Conservation (phyloP, 768 basidiomycete species). For the Trametes gibbosa region DNA sequence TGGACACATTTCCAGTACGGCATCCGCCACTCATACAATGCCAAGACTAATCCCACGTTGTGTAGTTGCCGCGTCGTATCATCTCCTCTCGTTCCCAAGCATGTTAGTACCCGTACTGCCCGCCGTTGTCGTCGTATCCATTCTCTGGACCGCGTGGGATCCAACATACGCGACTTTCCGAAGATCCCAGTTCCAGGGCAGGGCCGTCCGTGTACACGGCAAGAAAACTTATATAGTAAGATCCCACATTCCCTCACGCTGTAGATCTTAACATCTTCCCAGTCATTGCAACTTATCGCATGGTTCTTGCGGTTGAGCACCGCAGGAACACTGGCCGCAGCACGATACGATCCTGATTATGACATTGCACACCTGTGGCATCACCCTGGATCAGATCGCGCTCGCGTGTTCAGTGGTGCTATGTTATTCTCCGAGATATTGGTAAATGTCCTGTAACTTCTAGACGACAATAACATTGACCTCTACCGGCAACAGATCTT, state of each 20-base stretch:
- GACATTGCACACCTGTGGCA: slow-evolving; percentile 38
- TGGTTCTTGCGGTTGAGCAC: slow-evolving; percentile 60
- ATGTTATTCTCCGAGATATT: slow-evolving; percentile 50
- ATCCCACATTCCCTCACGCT: not conserved
- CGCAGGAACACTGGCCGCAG: slow-evolving; percentile 42
- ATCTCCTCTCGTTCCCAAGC: not conserved
- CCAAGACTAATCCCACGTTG: not conserved
- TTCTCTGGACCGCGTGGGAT: slow-evolving; percentile 85
- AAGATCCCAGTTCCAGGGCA: slow-evolving; percentile 65
- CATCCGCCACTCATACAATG: not conserved
- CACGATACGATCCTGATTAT: slow-evolving; percentile 39
- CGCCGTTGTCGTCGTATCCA: slow-evolving; percentile 49
- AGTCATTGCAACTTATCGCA: slow-evolving; percentile 57
- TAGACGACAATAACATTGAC: not conserved
- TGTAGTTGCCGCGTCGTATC: slow-evolving; percentile 11
- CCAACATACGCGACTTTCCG: slow-evolving; percentile 68
- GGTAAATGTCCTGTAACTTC: slow-evolving; percentile 39
- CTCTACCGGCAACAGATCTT: slow-evolving; percentile 40
- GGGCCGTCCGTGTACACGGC: slow-evolving; percentile 65
- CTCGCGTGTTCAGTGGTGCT: slow-evolving; percentile 46
- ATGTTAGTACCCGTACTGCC: slow-evolving; percentile 37
- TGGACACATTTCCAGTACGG: slow-evolving; percentile 21
- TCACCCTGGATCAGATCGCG: slow-evolving; percentile 34
- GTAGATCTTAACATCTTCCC: slow-evolving; percentile 1
- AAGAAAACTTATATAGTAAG: slow-evolving; percentile 63